Evolutionary conservation across 225 moss, liverwort and hornwort species (phyloP).

Genomic region (Bryum argenteum): DNA sequence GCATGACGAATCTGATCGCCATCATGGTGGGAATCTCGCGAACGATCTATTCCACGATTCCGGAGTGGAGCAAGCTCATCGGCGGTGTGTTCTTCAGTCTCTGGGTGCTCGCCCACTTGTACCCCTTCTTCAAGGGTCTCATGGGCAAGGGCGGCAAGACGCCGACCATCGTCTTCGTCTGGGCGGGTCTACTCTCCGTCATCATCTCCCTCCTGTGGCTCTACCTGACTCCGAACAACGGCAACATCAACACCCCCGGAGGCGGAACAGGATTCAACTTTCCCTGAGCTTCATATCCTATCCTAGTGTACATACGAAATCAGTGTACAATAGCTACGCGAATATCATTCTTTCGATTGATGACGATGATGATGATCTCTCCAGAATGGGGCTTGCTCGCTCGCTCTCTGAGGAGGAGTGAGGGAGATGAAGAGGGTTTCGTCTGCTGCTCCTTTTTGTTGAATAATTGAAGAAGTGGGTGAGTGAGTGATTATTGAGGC

Average conservation of each 20-base stretch:
- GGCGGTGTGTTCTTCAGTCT: conserved; percentile 75
- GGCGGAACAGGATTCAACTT: conserved; percentile 47
- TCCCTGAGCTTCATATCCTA: conserved; percentile 27
- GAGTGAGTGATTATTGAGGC: neutral
- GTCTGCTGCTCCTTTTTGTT: neutral
- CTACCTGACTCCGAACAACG: conserved; percentile 49
- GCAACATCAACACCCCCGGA: conserved; percentile 17
- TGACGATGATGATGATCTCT: conserved; percentile 21
- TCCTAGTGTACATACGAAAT: conserved; percentile 31
- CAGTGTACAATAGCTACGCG: conserved; percentile 45
- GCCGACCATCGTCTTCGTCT: conserved; percentile 70
- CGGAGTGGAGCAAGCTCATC: conserved; percentile 78
- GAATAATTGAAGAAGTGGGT: neutral
- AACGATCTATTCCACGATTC: conserved; percentile 62
- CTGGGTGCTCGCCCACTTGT: conserved; percentile 69
- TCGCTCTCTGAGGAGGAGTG: too few species aligned
- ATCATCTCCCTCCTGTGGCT: conserved; percentile 82
- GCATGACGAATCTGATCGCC: conserved; percentile 62
- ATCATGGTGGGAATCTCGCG: conserved; percentile 64
- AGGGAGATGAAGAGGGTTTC: neutral
- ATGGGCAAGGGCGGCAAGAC: conserved; percentile 74
- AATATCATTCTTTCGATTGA: conserved; percentile 54
- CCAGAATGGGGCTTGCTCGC: neutral
- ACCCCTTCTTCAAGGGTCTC: conserved; percentile 83
- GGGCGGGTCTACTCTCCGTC: conserved; percentile 70